Evolutionary conservation across 306 rosid species (phyloP).

Genomic region (Dryas alaskensis): DNA sequence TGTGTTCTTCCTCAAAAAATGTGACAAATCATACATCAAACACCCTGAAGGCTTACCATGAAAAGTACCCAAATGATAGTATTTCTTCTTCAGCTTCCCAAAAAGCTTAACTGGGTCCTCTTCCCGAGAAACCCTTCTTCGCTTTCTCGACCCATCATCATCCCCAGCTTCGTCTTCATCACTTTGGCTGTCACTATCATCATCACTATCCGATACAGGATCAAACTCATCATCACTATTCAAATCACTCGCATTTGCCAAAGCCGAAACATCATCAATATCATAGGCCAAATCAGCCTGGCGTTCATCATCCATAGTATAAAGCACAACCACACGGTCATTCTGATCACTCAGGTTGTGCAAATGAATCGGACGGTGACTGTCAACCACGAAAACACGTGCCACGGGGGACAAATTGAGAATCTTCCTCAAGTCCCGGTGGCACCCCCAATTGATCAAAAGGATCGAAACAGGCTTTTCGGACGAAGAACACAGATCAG

Average conservation of each 20-base stretch:
- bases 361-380: conserved; percentile 88
- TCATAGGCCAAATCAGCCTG: conserved; percentile 79
- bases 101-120: conserved; percentile 58
- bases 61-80: conserved; percentile 77
- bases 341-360: conserved; percentile 70
- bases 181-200: conserved; percentile 49
- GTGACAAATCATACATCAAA: conserved; percentile 86
- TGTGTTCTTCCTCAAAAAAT: conserved; percentile 75
- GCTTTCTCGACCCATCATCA: conserved; percentile 42
- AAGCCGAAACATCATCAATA: conserved; percentile 56
- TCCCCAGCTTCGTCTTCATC: conserved; percentile 42
- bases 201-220: conserved; percentile 43
- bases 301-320: conserved; percentile 68
- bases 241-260: conserved; percentile 66
- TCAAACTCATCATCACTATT: conserved; percentile 49
- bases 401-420: conserved; percentile 50
- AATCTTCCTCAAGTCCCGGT: conserved; percentile 51
- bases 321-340: conserved; percentile 69
- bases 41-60: conserved; percentile 97
- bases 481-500: conserved; percentile 38
- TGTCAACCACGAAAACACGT: conserved; percentile 71
- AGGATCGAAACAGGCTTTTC: conserved; percentile 47
- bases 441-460: conserved; percentile 88
- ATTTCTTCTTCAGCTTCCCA: conserved; percentile 59
- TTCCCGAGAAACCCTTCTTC: conserved; percentile 43